Base-by-base conservation (phyloP, 2,329 filamentous ascomycete species). In the Trichoderma sp. region DNA sequence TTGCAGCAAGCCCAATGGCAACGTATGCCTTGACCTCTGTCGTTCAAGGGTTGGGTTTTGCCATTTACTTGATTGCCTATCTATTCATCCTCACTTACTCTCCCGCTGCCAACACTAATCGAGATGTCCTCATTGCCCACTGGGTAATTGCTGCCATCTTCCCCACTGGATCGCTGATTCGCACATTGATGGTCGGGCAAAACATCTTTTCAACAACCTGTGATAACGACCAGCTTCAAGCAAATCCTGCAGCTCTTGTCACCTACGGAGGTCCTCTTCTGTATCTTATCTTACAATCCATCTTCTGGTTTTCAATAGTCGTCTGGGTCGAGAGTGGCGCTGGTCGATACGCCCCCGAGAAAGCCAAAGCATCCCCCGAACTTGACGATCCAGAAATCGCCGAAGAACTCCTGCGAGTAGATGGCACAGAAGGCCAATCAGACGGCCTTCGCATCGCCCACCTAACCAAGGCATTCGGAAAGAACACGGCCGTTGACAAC, bases 191-290 rank as follows among this genome's bases (percentile, higher is more conserved):
- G 71, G 80, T 95, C 2, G 85, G 88, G 0, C 83, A 96, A 70
- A 97, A 97, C 76, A 83, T 92, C 2, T 96, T 96, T 77, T 91
- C 90, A 0, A 84, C 92, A 0, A 84, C 91, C 4, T 97, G 94
- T 77, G 87, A 85, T 34, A 81, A 86, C 21, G 71, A 83, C 16
- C 88, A 81, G 87, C 71, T 75, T 13, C 68, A 67, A 24, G 80
- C 66, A 21, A 89, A 93, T 72, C 90, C 92, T 0, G 91, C 88
- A 13, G 87, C 84, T 4, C 85, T 85, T 1, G 85, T 90, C n/a
- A 72, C 69, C 8, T 97, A 93, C 73, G 93, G 94, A 34, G 92
- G 92, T 0, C 92, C 92, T 0, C 94, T 96, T 34, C 80, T 94
- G 0, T 96, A 95, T 76, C 85, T 96, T 0, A 84, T 91, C 58